Conservation (phyloP, 345 rosid species). For the Euphorbia pulcherrima region DNA sequence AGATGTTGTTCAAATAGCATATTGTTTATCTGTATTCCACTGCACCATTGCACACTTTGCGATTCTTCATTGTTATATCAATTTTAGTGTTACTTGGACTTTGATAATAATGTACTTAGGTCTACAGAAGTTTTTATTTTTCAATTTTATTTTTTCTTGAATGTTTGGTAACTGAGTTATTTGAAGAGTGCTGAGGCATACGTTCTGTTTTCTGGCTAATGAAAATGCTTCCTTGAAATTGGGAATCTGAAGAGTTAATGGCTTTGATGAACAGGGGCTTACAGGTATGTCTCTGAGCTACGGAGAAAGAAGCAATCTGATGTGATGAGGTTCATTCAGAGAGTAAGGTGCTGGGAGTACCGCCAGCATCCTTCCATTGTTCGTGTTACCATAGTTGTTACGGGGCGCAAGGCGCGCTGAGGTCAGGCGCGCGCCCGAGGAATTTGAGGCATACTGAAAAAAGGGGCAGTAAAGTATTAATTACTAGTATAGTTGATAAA, state of each 20-base stretch:
- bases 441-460: no score
- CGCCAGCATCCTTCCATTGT: slow-evolving; percentile 94
- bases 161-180: no score
- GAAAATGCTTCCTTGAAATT: neutral
- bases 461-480: no score
- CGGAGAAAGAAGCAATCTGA: slow-evolving; percentile 99
- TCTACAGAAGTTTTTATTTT: no score
- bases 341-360: slow-evolving; percentile 99
- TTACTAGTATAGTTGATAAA: no score
- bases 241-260: neutral
- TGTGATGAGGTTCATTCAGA: slow-evolving; percentile 94
- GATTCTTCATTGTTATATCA: neutral
- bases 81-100: no score
- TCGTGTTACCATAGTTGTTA: slow-evolving; percentile 71
- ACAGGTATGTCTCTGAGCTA: slow-evolving; percentile 95
- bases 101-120: no score
- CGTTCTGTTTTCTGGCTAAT: neutral
- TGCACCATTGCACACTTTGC: neutral
- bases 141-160: no score
- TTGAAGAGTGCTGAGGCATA: neutral
- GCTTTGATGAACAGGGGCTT: slow-evolving; percentile 53
- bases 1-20: neutral
- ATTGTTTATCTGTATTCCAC: neutral
- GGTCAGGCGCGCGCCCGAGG: no score
- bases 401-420: no score